Evolutionary conservation across 73 alveolate species (phyloP).

Genomic region (Tetrahymena elliotti): DNA sequence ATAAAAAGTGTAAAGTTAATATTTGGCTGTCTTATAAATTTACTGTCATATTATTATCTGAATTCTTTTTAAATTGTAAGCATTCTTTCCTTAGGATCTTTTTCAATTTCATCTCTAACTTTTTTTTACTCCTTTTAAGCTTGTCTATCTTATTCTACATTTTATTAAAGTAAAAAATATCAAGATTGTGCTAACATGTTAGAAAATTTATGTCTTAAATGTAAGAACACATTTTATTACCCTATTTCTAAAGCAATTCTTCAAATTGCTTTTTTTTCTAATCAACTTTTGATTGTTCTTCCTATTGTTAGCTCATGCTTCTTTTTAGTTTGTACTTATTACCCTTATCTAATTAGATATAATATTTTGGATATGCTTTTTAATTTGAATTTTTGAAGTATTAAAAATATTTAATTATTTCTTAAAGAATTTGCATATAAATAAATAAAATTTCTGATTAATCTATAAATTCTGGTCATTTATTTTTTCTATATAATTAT

Average conservation of each 20-base stretch:
- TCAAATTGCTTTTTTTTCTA: background rate
- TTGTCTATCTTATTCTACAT: background rate
- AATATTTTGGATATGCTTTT: background rate
- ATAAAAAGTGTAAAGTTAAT: background rate
- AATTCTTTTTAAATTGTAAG: slow-evolving; percentile 26
- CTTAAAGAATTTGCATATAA: background rate
- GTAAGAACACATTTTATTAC: background rate
- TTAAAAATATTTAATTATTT: background rate
- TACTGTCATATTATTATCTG: slow-evolving; percentile 23
- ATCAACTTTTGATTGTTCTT: background rate
- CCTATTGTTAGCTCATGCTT: background rate
- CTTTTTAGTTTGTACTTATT: background rate
- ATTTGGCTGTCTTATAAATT: background rate
- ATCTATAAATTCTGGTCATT: background rate
- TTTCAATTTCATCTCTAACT: background rate
- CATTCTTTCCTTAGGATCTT: slow-evolving; percentile 38
- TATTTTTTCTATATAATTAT: background rate
- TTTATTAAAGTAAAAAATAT: background rate
- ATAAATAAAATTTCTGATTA: background rate
- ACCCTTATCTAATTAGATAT: background rate
- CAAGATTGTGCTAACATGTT: background rate
- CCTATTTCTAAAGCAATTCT: background rate
- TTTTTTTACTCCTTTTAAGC: background rate
- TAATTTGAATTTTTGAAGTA: background rate
- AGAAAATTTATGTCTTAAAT: background rate